A percentile compares a stretch with the other conserved stretches of the same genome.
Evolutionary conservation across 192 early-diverging fungal species (phyloP).

Genomic region (Linnemannia exigua): DNA sequence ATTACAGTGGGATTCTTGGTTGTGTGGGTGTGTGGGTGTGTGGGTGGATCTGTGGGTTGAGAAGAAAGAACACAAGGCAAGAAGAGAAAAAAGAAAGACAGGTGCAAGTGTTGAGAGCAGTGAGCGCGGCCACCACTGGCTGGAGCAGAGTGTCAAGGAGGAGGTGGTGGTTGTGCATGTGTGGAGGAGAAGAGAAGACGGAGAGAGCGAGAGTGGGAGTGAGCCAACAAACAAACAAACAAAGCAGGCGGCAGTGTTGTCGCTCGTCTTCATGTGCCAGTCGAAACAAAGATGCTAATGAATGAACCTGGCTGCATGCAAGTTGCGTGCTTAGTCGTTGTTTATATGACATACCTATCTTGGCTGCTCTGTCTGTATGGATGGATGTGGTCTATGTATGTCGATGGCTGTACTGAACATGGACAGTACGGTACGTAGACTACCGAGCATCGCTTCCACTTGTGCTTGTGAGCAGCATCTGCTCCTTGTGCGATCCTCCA

Average conservation of each 20-base stretch:
- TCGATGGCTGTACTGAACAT: neutral
- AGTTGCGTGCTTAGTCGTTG: neutral
- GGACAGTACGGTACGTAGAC: too few relatives aligned
- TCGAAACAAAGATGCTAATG: neutral
- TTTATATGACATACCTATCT: too few relatives aligned
- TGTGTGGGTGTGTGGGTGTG: neutral
- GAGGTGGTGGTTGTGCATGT: neutral
- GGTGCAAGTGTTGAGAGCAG: slow-evolving; percentile 14
- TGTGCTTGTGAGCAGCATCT: neutral
- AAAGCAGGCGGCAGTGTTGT: neutral
- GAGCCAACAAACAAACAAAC: neutral
- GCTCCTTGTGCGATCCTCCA: neutral
- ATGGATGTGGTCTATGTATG: neutral
- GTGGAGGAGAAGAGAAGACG: neutral
- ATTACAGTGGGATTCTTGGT: neutral
- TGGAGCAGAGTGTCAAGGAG: neutral
- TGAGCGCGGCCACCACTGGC: neutral
- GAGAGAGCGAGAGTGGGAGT: neutral
- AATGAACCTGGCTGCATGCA: neutral
- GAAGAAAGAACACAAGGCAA: neutral
- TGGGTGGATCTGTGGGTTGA: slow-evolving; percentile 2
- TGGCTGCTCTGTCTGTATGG: too few relatives aligned
- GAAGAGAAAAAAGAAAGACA: neutral
- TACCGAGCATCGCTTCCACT: too few relatives aligned
- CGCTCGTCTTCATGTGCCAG: slow-evolving; percentile 5